Base-by-base conservation (phyloP, 1,284 basidiomycete species). In the Somion occarium region DNA sequence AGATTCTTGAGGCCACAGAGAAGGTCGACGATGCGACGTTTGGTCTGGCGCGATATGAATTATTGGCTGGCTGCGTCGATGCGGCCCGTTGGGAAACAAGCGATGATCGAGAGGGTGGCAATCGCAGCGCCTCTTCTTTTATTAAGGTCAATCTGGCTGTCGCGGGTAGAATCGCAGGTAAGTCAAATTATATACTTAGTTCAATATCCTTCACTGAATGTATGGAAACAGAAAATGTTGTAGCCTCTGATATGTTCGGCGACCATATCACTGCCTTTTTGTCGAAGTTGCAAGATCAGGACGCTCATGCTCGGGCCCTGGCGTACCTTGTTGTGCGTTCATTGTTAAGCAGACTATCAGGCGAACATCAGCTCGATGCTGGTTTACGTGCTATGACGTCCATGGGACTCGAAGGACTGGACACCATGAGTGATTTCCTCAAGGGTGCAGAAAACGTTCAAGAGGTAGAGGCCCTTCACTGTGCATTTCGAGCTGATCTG, bases 201-300 rank as follows among this genome's bases (percentile, higher is more conserved):
- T 41, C 39, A 41, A 22, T 24, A 22, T 23, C 5, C 38, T 15
- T 39, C 38, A 13, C 22, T 39, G 25, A n/a, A n/a, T n/a, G n/a
- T n/a, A n/a, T n/a, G n/a, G n/a, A n/a, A n/a, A 34, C 58, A 86
- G 87, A 82, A 50, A 88, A 87, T 56, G 75, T 89, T 49, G 60
- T 81, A 4, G 62, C 63, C 3, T 83, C 82, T 0, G 69, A 74
- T 48, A 58, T 72, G 15, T 73, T 73, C 55, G 50, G 64, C 27
- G 51, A 63, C 41, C 68, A 78, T 52, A 51, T 79, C 43, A 67
- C 70, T 38, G 65, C 65, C 55, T 57, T 88, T 37, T 57, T 84
- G 3, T 53, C 55, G 3, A 82, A 78, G 55, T 59, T 89, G 3
- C 66, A 72, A 9, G 74, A 78, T 43, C 48, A 67, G 0, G 72